Percentiles rank a stretch among this genome's conserved stretches.
Evolutionary conservation across 1,284 basidiomycete genomes (phyloP).

Genomic region (Apiotrichum mycotoxinovorans): DNA sequence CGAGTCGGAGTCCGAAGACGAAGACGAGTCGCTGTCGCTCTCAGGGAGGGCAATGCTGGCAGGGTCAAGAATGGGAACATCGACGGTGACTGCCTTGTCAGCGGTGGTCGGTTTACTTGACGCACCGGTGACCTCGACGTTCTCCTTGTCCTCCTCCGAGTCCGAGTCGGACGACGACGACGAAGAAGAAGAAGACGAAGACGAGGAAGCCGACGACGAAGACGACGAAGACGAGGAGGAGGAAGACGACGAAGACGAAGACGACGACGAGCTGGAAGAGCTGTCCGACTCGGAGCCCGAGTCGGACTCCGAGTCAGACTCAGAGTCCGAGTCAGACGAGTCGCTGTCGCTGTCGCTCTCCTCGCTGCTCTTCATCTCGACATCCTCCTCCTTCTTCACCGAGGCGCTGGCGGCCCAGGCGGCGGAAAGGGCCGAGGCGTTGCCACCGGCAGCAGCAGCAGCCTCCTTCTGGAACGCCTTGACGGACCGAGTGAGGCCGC

Average conservation of each 20-base stretch:
- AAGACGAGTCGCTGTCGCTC: constrained; percentile 4
- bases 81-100: not conserved
- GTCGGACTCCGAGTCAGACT: constrained; percentile 1
- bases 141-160: constrained; percentile 10
- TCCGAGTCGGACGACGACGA: constrained; percentile 12
- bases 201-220: constrained; percentile 13
- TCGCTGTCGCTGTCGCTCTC: constrained; percentile 10
- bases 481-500: constrained; percentile 43
- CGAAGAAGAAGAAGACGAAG: constrained; percentile 18
- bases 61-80: constrained; percentile 5
- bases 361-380: constrained; percentile 22
- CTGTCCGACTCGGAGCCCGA: constrained; percentile 19
- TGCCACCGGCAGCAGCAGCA: constrained; percentile 21
- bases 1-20: constrained; percentile 7
- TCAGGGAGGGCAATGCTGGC: constrained; percentile 12
- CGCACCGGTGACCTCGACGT: constrained; percentile 10
- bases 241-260: constrained; percentile 17
- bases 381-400: constrained; percentile 13
- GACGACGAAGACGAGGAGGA: constrained; percentile 20
- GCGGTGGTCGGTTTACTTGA: not conserved
- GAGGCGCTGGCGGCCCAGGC: constrained; percentile 27
- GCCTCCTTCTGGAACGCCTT: constrained; percentile 50
- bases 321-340: constrained; percentile 14
- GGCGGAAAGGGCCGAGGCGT: constrained; percentile 25
- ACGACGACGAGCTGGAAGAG: constrained; percentile 19